Conservation (phyloP, 441 rosid species). For the Monsonia emarginata region DNA sequence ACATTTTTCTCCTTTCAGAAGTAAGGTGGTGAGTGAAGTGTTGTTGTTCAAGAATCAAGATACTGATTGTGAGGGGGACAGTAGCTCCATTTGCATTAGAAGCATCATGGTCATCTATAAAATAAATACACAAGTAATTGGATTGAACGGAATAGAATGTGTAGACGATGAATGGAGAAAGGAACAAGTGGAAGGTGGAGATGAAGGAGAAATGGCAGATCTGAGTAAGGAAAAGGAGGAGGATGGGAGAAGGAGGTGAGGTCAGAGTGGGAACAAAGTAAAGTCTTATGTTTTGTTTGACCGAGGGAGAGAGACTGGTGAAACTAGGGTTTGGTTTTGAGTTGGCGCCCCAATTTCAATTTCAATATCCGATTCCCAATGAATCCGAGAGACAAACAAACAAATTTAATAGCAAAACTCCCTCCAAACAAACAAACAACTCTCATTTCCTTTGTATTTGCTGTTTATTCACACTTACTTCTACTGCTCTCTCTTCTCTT, state of each 20-base stretch:
- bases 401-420: not conserved
- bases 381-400: conserved; percentile 1
- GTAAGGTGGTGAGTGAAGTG: not conserved
- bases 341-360: conserved; percentile 35
- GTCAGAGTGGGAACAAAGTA: too few species aligned
- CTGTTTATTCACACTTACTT: not conserved
- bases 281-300: too few species aligned
- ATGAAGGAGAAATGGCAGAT: not conserved
- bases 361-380: conserved; percentile 1
- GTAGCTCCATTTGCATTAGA: not conserved
- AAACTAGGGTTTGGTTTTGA: conserved; percentile 18
- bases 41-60: not conserved
- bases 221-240: not conserved
- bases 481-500: too few species aligned
- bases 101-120: not conserved
- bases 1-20: conserved; percentile 35
- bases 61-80: not conserved
- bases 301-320: not conserved
- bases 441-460: not conserved
- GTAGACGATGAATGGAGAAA: too few species aligned
- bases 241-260: too few species aligned
- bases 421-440: conserved; percentile 2
- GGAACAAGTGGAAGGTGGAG: not conserved
- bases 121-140: not conserved
- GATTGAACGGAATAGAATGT: too few species aligned